Conservation (phyloP, 345 rosid species). For the Sonneratia caseolaris region DNA sequence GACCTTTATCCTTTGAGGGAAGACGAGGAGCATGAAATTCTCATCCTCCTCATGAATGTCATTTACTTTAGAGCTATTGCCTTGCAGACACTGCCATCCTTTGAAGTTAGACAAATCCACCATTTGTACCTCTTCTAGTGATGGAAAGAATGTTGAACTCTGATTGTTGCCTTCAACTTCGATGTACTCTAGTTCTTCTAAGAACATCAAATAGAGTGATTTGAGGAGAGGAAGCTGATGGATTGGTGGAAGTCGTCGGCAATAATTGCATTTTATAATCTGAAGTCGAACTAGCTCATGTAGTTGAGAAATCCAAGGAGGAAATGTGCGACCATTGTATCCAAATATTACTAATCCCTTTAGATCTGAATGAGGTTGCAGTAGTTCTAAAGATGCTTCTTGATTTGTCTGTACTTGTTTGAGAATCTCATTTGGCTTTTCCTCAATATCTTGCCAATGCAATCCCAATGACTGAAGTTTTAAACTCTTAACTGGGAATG, state of each 20-base stretch:
- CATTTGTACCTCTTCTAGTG: background rate
- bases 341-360: background rate
- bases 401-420: too few relatives aligned
- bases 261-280: background rate
- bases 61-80: too few relatives aligned
- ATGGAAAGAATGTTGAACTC: background rate
- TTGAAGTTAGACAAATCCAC: background rate
- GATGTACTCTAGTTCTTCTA: background rate
- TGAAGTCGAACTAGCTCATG: background rate
- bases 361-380: background rate
- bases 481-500: too few relatives aligned
- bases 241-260: background rate
- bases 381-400: background rate
- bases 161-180: background rate
- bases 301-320: background rate
- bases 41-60: background rate
- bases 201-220: background rate
- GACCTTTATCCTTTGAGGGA: background rate
- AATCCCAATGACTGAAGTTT: too few relatives aligned
- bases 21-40: background rate
- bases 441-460: too few relatives aligned
- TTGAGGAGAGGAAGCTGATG: conserved; percentile 1
- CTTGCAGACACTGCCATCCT: background rate
- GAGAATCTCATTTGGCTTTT: too few relatives aligned
- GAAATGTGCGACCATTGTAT: background rate